Evolutionary conservation across 495 filamentous ascomycete genomes (phyloP).

Genomic region (Aspergillus steynii): DNA sequence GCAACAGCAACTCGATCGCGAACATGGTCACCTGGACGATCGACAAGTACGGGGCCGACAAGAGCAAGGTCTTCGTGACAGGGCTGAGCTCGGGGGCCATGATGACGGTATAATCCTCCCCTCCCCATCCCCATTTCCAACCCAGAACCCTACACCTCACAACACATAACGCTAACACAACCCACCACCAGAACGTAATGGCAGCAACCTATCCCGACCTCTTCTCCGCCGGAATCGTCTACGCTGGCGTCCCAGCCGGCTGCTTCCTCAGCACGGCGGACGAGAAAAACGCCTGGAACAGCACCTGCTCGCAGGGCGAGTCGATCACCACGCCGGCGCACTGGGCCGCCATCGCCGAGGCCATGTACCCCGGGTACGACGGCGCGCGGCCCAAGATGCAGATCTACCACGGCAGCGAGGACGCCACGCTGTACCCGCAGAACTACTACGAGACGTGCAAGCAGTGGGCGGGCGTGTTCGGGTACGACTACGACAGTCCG

Average conservation of each 20-base stretch:
- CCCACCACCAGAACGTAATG: conserved; percentile 46
- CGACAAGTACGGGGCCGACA: conserved; percentile 48
- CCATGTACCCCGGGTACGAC: conserved; percentile 55
- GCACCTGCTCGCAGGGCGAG: conserved; percentile 52
- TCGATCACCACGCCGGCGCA: conserved; percentile 42
- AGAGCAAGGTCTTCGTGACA: conserved; percentile 49
- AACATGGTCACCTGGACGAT: conserved; percentile 61
- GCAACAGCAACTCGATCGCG: conserved; percentile 58
- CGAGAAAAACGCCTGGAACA: conserved; percentile 27
- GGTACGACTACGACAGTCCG: conserved; percentile 26
- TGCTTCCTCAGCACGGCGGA: conserved; percentile 56
- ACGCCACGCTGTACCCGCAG: conserved; percentile 47
- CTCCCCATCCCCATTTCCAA: no score
- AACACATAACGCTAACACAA: no score
- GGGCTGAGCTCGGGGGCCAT: conserved; percentile 57
- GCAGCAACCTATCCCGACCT: conserved; percentile 59
- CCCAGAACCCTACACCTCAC: no score
- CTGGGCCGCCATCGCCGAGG: conserved; percentile 52
- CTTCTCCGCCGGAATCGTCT: conserved; percentile 57
- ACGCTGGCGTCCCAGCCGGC: conserved; percentile 60
- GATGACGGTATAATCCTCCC: conserved; percentile 44
- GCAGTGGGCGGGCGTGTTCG: conserved; percentile 58
- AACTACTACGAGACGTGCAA: conserved; percentile 56
- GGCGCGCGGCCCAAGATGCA: conserved; percentile 58
- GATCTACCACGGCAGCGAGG: conserved; percentile 54